Conservation (phyloP, 2,329 filamentous ascomycete species). For the Paraphaeosphaeria minitans region DNA sequence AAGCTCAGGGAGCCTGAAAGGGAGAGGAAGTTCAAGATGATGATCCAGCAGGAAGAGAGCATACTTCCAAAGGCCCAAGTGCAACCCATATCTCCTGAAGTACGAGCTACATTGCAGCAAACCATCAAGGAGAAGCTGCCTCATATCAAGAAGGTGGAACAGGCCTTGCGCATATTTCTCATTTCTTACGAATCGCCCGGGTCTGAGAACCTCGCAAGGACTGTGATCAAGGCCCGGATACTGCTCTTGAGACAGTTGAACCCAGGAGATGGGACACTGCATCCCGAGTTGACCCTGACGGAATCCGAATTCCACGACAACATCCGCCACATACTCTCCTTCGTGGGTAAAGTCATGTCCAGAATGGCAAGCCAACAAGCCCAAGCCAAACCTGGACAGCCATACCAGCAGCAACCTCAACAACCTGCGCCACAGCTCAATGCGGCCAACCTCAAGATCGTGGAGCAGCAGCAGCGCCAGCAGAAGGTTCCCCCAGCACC, state of each 20-base stretch:
- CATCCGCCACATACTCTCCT: constrained; percentile 32
- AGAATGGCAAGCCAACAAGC: constrained; percentile 23
- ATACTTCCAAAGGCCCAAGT: constrained; percentile 28
- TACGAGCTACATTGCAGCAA: constrained; percentile 33
- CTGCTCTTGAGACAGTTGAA: constrained; percentile 38
- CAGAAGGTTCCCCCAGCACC: constrained; percentile 56
- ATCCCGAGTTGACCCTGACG: constrained; percentile 33
- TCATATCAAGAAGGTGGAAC: constrained; percentile 36
- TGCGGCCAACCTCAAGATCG: constrained; percentile 46
- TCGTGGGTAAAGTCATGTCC: constrained; percentile 35
- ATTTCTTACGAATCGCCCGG: constrained; percentile 31
- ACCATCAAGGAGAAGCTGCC: constrained; percentile 33
- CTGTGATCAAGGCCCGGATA: constrained; percentile 32
- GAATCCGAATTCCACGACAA: constrained; percentile 35
- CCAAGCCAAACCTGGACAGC: constrained; percentile 11
- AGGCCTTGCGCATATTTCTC: constrained; percentile 39
- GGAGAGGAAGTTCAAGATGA: constrained; percentile 30
- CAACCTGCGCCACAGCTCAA: constrained; percentile 40
- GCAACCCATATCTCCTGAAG: constrained; percentile 28
- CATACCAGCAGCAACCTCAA: constrained; percentile 25
- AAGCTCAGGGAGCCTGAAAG: constrained; percentile 35
- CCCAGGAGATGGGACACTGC: constrained; percentile 33
- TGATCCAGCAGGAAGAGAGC: constrained; percentile 37
- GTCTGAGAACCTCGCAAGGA: constrained; percentile 32
- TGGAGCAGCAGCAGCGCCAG: constrained; percentile 55